phyloP scores from a whole-genome alignment of 225 moss, liverwort and hornwort genomes.

The Thuidium tamariscinum region DNA sequence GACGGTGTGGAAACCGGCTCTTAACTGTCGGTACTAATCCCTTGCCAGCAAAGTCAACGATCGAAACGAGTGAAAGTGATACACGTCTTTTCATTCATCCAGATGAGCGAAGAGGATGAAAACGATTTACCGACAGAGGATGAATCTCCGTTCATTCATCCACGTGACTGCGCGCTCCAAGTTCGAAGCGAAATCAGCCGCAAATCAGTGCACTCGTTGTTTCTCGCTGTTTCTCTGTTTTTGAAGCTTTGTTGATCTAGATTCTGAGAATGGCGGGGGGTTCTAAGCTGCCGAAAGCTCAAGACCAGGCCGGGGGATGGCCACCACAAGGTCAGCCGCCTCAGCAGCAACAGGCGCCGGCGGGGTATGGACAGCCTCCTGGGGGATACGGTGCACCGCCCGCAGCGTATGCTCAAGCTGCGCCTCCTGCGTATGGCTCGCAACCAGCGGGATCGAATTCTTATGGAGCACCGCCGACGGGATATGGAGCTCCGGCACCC shows the following conservation, averaged over 20 bases:
- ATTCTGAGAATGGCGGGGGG: slow-evolving; percentile 1
- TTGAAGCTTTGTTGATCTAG: background rate
- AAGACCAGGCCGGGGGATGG: background rate
- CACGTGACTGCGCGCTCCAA: background rate
- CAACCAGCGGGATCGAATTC: background rate
- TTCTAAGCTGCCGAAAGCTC: background rate
- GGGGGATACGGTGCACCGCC: background rate
- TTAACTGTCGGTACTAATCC: background rate
- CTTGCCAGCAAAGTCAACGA: background rate
- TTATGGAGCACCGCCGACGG: background rate
- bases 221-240: background rate
- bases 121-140: background rate
- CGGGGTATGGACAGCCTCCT: background rate
- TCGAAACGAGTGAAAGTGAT: background rate
- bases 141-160: background rate
- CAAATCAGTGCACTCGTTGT: background rate
- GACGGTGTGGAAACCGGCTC: too few relatives aligned
- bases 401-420: background rate
- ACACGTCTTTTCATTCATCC: background rate
- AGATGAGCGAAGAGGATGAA: background rate
- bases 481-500: background rate
- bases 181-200: background rate
- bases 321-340: background rate
- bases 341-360: background rate
- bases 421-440: background rate